phyloP scores from a whole-genome alignment of 1,284 basidiomycete species.

The Takashimella koratensis region DNA sequence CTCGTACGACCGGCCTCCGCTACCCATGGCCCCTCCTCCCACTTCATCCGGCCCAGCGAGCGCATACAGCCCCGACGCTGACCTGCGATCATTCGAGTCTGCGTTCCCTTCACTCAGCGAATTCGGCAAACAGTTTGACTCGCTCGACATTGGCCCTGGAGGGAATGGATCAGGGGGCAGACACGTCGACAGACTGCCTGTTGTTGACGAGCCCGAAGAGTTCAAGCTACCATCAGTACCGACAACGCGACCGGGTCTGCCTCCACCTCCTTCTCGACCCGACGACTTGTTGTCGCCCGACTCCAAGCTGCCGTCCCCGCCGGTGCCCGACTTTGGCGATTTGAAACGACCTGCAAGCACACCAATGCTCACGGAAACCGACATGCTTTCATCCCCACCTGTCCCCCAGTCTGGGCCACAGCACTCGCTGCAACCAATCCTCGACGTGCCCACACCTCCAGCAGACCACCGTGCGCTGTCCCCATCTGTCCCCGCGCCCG shows the following conservation, averaged over 20 bases:
- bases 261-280: constrained; percentile 20
- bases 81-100: constrained; percentile 35
- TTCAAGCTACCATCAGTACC: constrained; percentile 27
- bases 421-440: background rate
- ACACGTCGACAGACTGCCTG: too few species aligned
- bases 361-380: constrained; percentile 12
- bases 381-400: background rate
- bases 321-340: constrained; percentile 20
- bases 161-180: too few species aligned
- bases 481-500: background rate
- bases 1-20: background rate
- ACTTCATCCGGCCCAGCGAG: background rate
- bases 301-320: constrained; percentile 14
- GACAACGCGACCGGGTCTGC: constrained; percentile 16
- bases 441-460: background rate
- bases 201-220: background rate
- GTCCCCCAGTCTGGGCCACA: background rate
- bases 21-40: background rate
- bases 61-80: constrained; percentile 10
- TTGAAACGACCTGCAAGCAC: constrained; percentile 27
- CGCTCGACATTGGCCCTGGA: background rate
- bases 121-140: constrained; percentile 41
- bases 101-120: constrained; percentile 45
- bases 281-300: constrained; percentile 3
- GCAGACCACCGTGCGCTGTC: background rate